Conservation (phyloP, 2,329 filamentous ascomycete species). For the Daldinia eschscholtzii region DNA sequence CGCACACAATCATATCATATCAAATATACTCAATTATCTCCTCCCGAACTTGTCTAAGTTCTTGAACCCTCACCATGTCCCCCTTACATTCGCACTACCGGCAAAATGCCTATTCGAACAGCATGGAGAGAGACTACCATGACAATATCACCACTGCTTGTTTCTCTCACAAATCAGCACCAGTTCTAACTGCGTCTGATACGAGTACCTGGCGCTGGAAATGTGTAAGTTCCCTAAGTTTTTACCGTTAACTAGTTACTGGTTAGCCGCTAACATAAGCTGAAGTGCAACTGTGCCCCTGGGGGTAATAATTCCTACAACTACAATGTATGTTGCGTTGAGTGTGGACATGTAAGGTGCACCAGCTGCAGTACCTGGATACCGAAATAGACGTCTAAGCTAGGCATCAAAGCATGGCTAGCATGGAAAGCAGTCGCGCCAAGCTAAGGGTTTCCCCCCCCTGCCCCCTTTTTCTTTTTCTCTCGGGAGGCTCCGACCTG, state of each 20-base stretch:
- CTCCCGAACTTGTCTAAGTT: not conserved
- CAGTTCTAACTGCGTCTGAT: not conserved
- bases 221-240: conserved; percentile 37
- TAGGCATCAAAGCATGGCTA: conserved; percentile 7
- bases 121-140: not conserved
- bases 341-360: conserved; percentile 31
- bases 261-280: conserved; percentile 26
- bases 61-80: conserved; percentile 4
- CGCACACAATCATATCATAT: not conserved
- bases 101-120: not conserved
- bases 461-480: not conserved
- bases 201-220: conserved; percentile 37
- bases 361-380: conserved; percentile 23
- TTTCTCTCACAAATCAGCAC: not conserved
- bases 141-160: not conserved
- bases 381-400: conserved; percentile 3
- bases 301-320: conserved; percentile 37
- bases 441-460: not conserved
- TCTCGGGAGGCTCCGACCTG: not conserved
- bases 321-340: conserved; percentile 20
- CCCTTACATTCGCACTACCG: not conserved
- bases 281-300: conserved; percentile 37
- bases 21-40: not conserved
- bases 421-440: not conserved
- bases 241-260: not conserved